Evolutionary conservation across 2,329 filamentous ascomycete genomes (phyloP).

Genomic region (Lecanicillium sp.): DNA sequence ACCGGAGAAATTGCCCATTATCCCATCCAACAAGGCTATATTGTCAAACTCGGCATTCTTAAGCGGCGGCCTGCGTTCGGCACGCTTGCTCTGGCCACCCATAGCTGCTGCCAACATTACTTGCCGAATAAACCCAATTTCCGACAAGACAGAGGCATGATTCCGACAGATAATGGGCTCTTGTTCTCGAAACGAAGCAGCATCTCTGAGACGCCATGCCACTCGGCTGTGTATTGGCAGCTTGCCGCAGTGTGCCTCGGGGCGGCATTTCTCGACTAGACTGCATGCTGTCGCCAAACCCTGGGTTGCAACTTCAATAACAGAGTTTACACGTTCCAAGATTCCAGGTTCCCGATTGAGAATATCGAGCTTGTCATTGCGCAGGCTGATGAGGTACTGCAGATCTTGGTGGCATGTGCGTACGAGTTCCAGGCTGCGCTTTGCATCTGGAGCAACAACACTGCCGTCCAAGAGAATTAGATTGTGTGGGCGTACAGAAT

Average conservation of each 20-base stretch:
- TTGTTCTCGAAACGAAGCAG: conserved; percentile 16
- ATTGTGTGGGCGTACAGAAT: conserved; percentile 2
- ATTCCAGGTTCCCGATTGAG: conserved; percentile 14
- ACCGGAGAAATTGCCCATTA: no score
- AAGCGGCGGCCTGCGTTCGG: no score
- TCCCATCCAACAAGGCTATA: no score
- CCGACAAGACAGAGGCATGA: conserved; percentile 19
- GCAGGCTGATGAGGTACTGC: conserved; percentile 23
- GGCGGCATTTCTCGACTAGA: conserved; percentile 21
- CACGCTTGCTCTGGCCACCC: no score
- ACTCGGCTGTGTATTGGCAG: conserved; percentile 14
- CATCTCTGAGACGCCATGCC: conserved; percentile 17
- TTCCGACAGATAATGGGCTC: conserved; percentile 19
- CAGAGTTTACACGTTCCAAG: conserved; percentile 18
- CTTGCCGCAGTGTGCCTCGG: conserved; percentile 13
- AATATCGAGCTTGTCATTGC: conserved; percentile 17
- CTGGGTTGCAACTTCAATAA: conserved; percentile 19
- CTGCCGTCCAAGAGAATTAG: conserved; percentile 13
- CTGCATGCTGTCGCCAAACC: conserved; percentile 18
- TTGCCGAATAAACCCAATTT: conserved; percentile 18
- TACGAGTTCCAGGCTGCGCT: conserved; percentile 21
- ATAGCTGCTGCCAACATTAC: not conserved
- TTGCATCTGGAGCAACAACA: conserved; percentile 19
- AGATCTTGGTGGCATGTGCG: conserved; percentile 22
- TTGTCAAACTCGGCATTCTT: no score